These are phyloP conservation scores for Phenoliferia sp. DNA, from an alignment of 1,284 basidiomycete species.

Conservation along the genomic window DNA sequence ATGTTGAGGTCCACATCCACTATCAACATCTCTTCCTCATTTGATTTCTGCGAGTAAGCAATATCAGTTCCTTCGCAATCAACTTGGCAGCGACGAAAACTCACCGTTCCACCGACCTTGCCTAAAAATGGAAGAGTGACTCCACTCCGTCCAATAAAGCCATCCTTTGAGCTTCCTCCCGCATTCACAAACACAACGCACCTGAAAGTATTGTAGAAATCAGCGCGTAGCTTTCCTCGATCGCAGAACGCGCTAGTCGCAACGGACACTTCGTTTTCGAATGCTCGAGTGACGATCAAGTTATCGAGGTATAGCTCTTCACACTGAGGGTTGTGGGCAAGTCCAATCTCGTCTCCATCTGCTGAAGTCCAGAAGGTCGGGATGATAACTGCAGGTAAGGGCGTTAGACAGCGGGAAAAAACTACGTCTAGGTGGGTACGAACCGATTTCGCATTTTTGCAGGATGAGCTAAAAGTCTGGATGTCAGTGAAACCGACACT, in stretches of 20 bases:
- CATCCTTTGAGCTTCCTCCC: constrained; percentile 26
- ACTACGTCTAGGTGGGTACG: no score
- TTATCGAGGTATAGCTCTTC: constrained; percentile 29
- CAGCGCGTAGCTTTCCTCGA: no score
- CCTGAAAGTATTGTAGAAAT: no score
- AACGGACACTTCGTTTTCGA: constrained; percentile 34
- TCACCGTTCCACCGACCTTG: constrained; percentile 19
- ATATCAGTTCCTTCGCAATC: background rate
- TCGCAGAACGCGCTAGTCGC: no score
- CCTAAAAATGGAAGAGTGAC: constrained; percentile 35
- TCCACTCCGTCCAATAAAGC: constrained; percentile 21
- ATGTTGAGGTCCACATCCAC: constrained; percentile 31
- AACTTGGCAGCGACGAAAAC: background rate
- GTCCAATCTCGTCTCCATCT: constrained; percentile 11
- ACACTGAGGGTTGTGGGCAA: constrained; percentile 13
- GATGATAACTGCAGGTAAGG: constrained; percentile 5
- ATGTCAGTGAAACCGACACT: background rate
- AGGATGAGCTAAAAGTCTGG: background rate
- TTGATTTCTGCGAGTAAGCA: constrained; percentile 1
- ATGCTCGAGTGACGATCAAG: constrained; percentile 30
- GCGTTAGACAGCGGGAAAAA: background rate
- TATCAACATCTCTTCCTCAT: constrained; percentile 31
- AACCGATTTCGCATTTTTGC: background rate
- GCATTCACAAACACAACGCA: constrained; percentile 20
- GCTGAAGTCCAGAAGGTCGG: constrained; percentile 22